phyloP scores from a whole-genome alignment of 805 yeast species.

The Saccharomycopsis guyanensis region DNA sequence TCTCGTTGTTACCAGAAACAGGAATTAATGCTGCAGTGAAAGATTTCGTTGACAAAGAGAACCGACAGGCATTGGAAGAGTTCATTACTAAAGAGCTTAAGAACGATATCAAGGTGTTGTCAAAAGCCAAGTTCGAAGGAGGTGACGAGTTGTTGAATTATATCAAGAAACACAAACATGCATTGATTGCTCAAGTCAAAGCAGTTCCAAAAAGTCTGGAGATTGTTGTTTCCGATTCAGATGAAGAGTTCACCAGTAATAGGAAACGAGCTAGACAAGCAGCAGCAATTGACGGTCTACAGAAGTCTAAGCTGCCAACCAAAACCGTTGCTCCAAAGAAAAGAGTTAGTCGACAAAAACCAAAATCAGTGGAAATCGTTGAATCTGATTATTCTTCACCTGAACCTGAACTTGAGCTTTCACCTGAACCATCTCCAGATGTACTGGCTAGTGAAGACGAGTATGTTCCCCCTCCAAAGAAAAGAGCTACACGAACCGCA shows the following conservation, averaged over 20 bases:
- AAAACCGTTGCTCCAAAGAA: neutral
- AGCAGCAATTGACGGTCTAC: neutral
- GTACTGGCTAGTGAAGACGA: neutral
- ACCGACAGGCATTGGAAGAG: conserved; percentile 59
- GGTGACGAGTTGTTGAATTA: conserved; percentile 6
- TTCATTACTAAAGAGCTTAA: conserved; percentile 51
- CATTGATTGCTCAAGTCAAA: neutral
- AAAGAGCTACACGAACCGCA: neutral
- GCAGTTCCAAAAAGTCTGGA: neutral
- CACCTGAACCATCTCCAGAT: too few relatives aligned
- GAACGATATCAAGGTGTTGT: conserved; percentile 43
- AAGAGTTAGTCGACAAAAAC: neutral
- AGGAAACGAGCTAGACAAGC: neutral
- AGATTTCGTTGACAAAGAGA: conserved; percentile 74
- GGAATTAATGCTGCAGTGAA: conserved; percentile 71
- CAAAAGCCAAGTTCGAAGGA: conserved; percentile 25
- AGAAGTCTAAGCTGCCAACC: too few relatives aligned
- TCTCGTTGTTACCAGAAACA: conserved; percentile 63
- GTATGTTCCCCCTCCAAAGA: neutral
- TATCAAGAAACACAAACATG: conserved; percentile 4
- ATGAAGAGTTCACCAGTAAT: neutral
- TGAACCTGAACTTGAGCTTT: neutral
- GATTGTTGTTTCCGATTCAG: neutral
- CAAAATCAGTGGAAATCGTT: neutral
- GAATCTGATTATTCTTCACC: neutral